Evolutionary conservation across 1,284 basidiomycete genomes (phyloP).

Genomic region (Ceratobasidium papillatum): DNA sequence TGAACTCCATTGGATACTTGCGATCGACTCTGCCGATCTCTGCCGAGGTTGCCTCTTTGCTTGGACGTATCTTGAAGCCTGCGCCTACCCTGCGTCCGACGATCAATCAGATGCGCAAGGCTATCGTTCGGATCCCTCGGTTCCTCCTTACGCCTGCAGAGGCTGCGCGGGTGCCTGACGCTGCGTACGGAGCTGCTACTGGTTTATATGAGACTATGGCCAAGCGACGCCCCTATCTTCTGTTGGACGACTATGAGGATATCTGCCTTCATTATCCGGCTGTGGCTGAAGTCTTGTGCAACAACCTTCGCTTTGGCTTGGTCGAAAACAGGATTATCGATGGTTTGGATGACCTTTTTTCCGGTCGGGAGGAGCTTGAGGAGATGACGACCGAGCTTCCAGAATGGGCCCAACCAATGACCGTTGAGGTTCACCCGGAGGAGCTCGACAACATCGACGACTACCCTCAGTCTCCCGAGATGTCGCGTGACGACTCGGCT

Average conservation of each 20-base stretch:
- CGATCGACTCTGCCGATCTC: conserved; percentile 13
- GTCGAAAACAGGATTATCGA: conserved; percentile 20
- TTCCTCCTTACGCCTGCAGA: conserved; percentile 12
- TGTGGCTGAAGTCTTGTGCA: conserved; percentile 9
- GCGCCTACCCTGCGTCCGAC: background rate
- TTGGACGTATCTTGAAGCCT: conserved; percentile 3
- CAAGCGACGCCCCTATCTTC: conserved; percentile 18
- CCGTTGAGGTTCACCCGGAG: conserved; percentile 22
- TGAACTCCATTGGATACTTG: conserved; percentile 9
- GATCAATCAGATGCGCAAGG: background rate
- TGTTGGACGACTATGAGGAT: conserved; percentile 32
- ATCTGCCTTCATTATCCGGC: conserved; percentile 25
- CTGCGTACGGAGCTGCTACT: background rate
- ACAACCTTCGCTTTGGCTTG: background rate
- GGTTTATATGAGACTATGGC: conserved; percentile 8
- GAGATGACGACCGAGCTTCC: background rate
- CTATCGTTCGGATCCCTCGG: background rate
- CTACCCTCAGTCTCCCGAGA: conserved; percentile 34
- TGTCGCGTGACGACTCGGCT: conserved; percentile 28
- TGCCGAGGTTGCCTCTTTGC: background rate
- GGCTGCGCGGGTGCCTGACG: conserved; percentile 1
- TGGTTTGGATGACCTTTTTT: conserved; percentile 14
- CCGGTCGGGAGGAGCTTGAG: background rate
- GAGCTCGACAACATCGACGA: conserved; percentile 9
- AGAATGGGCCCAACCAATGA: conserved; percentile 19